Conservation (phyloP, 192 early-diverging fungal species). For the Irineochytrium annulatum region DNA sequence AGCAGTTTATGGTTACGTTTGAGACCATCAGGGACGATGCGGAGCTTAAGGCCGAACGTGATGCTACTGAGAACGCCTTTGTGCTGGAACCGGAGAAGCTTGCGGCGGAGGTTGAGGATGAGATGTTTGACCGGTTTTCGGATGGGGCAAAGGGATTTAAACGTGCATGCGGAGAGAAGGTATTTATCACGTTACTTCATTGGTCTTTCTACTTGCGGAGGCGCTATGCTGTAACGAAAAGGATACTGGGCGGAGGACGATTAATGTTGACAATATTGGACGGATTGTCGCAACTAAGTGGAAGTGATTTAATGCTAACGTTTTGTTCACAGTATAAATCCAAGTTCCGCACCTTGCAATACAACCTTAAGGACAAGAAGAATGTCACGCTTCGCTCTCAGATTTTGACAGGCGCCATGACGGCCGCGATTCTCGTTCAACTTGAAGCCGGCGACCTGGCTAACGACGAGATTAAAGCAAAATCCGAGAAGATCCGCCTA, state of each 20-base stretch:
- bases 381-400: slow-evolving; percentile 29
- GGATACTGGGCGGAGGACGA: too few relatives aligned
- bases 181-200: not conserved
- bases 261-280: too few relatives aligned
- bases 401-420: slow-evolving; percentile 20
- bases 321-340: slow-evolving; percentile 46
- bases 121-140: slow-evolving; percentile 30
- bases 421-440: slow-evolving; percentile 23
- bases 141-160: slow-evolving; percentile 16
- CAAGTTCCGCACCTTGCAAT: slow-evolving; percentile 45
- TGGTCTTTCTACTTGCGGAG: too few relatives aligned
- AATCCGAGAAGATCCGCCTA: slow-evolving; percentile 52
- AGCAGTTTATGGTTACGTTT: slow-evolving; percentile 28
- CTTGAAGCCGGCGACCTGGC: slow-evolving; percentile 33
- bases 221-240: too few relatives aligned
- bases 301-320: too few relatives aligned
- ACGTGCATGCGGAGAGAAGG: slow-evolving; percentile 23
- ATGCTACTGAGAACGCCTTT: too few relatives aligned
- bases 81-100: slow-evolving; percentile 26
- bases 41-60: too few relatives aligned
- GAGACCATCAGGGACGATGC: slow-evolving; percentile 19
- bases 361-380: slow-evolving; percentile 43
- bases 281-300: too few relatives aligned
- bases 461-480: slow-evolving; percentile 64
- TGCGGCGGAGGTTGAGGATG: slow-evolving; percentile 31